A percentile compares a stretch with the other conserved stretches of the same genome.
These are phyloP conservation scores for Hibiscus tridactylites DNA, from an alignment of 345 rosid species.

Conservation along the genomic window DNA sequence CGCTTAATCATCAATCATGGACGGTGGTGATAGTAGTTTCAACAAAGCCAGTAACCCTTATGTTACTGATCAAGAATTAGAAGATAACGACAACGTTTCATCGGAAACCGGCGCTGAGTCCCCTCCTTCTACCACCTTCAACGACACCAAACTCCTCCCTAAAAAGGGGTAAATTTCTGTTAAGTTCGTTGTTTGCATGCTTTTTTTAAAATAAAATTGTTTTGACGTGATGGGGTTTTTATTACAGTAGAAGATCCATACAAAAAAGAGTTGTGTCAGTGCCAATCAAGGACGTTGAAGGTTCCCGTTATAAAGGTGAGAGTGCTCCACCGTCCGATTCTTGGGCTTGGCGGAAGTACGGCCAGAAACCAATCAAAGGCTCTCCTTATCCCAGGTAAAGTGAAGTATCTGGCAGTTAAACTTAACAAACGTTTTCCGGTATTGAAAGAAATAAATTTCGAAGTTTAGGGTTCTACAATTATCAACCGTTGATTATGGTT, in stretches of 20 bases:
- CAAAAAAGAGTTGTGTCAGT: conserved; percentile 79
- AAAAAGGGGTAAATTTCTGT: conserved; percentile 45
- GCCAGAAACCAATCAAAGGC: conserved; percentile 98
- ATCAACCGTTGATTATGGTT: not conserved
- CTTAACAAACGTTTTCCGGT: not conserved
- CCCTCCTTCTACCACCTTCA: conserved; percentile 36
- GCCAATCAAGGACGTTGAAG: conserved; percentile 79
- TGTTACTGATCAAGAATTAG: conserved; percentile 19
- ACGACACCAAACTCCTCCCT: conserved; percentile 41
- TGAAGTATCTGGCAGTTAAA: not conserved
- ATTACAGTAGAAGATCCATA: conserved; percentile 43
- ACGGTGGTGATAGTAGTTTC: conserved; percentile 7
- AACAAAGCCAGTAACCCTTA: conserved; percentile 24
- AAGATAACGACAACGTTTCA: conserved; percentile 35
- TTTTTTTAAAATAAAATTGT: not conserved
- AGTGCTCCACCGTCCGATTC: conserved; percentile 83
- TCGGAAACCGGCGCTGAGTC: conserved; percentile 55
- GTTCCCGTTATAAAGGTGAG: conserved; percentile 68
- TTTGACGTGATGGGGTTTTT: not conserved
- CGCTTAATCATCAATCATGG: conserved; percentile 19
- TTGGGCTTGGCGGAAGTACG: conserved; percentile 99
- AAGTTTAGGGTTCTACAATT: not conserved
- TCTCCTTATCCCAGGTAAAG: conserved; percentile 91
- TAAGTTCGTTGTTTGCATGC: not conserved
- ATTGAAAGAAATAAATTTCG: not conserved